Evolutionary conservation across 2,329 filamentous ascomycete species (phyloP).

Genomic region (Cladorrhinum sp.): DNA sequence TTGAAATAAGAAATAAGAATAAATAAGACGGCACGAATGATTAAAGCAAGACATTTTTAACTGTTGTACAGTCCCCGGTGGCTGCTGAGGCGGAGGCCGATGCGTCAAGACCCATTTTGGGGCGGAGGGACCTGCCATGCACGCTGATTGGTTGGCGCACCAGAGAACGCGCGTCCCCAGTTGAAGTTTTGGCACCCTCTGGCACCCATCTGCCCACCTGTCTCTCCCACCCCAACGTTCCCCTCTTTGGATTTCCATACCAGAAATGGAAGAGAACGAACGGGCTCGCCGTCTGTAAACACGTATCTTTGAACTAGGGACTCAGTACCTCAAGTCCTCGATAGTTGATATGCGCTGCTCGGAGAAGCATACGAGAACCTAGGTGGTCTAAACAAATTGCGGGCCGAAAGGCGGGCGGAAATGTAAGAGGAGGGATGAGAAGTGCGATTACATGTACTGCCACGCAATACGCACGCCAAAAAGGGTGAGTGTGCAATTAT

Average conservation of each 20-base stretch:
- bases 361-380: neutral
- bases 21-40: neutral
- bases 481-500: constrained; percentile 16
- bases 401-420: neutral
- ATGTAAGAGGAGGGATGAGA: neutral
- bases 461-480: constrained; percentile 22
- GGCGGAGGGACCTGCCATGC: constrained; percentile 23
- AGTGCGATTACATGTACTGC: constrained; percentile 18
- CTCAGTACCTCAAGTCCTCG: neutral
- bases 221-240: constrained; percentile 5
- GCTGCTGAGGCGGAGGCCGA: constrained; percentile 16
- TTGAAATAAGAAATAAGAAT: neutral
- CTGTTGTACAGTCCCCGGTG: neutral
- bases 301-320: neutral
- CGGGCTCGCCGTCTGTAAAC: neutral
- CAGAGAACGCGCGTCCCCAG: constrained; percentile 27
- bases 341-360: neutral
- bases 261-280: no score
- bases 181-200: constrained; percentile 8
- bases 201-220: constrained; percentile 11
- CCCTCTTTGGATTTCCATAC: neutral
- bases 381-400: neutral
- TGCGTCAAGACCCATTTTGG: constrained; percentile 23
- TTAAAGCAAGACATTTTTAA: neutral
- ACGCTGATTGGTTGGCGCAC: constrained; percentile 21